phyloP scores from a whole-genome alignment of 2,329 filamentous ascomycete species.

The Colletotrichum orbiculare region DNA sequence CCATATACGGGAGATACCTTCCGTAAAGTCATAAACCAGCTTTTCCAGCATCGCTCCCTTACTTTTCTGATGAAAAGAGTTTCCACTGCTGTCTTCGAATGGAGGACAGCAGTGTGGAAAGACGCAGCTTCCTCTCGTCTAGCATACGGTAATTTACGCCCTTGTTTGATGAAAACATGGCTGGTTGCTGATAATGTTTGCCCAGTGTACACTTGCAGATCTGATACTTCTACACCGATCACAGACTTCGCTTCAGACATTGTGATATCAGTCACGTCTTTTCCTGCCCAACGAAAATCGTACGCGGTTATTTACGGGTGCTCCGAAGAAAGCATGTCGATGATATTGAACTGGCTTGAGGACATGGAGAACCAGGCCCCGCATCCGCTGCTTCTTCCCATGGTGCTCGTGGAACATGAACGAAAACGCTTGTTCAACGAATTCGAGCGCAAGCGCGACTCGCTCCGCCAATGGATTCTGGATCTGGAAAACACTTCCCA shows the following conservation, averaged over 20 bases:
- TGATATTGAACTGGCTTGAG: background rate
- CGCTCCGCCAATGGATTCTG: background rate
- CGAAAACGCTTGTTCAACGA: no score
- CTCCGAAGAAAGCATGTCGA: background rate
- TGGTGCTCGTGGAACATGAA: no score
- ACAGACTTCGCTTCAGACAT: background rate
- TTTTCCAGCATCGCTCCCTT: conserved; percentile 6
- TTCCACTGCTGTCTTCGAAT: background rate
- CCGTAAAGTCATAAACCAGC: no score
- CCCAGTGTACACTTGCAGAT: conserved; percentile 13
- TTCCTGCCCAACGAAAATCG: background rate
- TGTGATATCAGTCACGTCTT: conserved; percentile 1
- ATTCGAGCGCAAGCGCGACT: conserved; percentile 5
- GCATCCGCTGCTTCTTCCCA: conserved; percentile 1
- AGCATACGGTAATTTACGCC: no score
- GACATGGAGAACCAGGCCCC: background rate
- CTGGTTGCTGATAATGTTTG: background rate
- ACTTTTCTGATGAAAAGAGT: background rate
- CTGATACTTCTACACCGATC: background rate
- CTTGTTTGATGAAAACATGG: background rate
- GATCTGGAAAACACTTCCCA: background rate
- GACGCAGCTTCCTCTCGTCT: no score
- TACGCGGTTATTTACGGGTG: conserved; percentile 14
- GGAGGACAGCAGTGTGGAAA: background rate
- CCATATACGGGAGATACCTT: no score